Conservation (phyloP, 768 basidiomycete species). For the Amanita subjunquillea region DNA sequence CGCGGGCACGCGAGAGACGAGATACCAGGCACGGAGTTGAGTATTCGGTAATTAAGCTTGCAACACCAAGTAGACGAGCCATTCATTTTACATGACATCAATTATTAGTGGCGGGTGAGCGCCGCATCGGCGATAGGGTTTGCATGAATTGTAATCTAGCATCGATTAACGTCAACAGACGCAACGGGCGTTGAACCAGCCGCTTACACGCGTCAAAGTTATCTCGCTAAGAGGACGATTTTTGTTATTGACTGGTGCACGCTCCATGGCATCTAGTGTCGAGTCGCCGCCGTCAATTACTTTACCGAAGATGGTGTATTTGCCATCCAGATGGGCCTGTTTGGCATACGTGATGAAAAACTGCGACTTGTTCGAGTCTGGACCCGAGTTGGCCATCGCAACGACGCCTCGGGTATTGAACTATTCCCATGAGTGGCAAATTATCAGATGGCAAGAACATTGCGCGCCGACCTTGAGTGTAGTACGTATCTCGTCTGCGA, state of each 20-base stretch:
- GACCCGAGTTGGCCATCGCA: slow-evolving; percentile 97
- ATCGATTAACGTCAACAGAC: neutral
- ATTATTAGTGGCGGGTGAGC: slow-evolving; percentile 25
- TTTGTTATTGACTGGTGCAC: slow-evolving; percentile 83
- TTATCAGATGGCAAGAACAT: slow-evolving; percentile 7
- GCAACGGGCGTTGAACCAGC: slow-evolving; percentile 5
- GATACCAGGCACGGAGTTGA: neutral
- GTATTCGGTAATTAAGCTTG: neutral
- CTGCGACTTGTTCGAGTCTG: slow-evolving; percentile 87
- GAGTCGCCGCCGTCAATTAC: slow-evolving; percentile 98
- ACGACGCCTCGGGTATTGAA: slow-evolving; percentile 93
- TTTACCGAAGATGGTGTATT: slow-evolving; percentile 91
- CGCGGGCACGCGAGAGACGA: neutral
- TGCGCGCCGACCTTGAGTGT: slow-evolving; percentile 70
- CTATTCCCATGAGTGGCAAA: slow-evolving; percentile 27
- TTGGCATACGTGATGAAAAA: slow-evolving; percentile 89
- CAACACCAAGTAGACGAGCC: neutral
- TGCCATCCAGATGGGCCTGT: slow-evolving; percentile 88
- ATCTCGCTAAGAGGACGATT: slow-evolving; percentile 83
- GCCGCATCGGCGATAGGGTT: slow-evolving; percentile 88
- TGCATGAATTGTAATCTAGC: slow-evolving; percentile 79
- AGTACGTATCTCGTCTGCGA: slow-evolving; percentile 85
- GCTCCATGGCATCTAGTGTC: slow-evolving; percentile 90
- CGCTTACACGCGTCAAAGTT: slow-evolving; percentile 65
- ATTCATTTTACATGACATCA: neutral